Evolutionary conservation across 345 rosid species (phyloP).

Genomic region (Ricinus communis): DNA sequence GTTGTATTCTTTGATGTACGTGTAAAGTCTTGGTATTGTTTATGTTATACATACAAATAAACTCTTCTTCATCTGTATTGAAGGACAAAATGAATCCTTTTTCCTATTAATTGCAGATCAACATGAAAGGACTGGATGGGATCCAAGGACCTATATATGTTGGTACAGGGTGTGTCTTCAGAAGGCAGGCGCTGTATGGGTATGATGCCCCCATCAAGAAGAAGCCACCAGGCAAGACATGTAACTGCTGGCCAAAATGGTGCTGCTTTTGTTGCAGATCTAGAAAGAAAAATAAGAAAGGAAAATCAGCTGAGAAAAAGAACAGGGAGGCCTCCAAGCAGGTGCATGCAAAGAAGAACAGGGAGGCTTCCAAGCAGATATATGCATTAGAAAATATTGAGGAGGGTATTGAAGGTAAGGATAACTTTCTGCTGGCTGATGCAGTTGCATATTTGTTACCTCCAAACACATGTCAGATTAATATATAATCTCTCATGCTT

Average conservation of each 20-base stretch:
- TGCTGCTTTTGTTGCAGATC: constrained; percentile 42
- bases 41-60: not conserved
- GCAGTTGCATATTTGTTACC: not conserved
- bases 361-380: constrained; percentile 66
- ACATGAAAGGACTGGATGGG: constrained; percentile 95
- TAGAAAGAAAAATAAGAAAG: constrained; percentile 50
- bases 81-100: constrained; percentile 6
- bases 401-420: constrained; percentile 59
- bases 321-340: constrained; percentile 63
- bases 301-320: constrained; percentile 43
- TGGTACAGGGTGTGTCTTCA: constrained; percentile 91
- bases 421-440: not conserved
- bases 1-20: constrained; percentile 25
- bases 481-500: not conserved
- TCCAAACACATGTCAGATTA: not conserved
- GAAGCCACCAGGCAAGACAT: constrained; percentile 65
- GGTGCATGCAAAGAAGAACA: constrained; percentile 58
- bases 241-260: constrained; percentile 91
- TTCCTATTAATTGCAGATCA: constrained; percentile 51
- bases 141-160: constrained; percentile 93
- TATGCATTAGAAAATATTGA: constrained; percentile 69
- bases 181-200: constrained; percentile 86
- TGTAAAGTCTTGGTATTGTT: not conserved
- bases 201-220: constrained; percentile 76
- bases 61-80: not conserved